Conservation (phyloP, 345 rosid genomes). For the Eucalyptus tenuipes region DNA sequence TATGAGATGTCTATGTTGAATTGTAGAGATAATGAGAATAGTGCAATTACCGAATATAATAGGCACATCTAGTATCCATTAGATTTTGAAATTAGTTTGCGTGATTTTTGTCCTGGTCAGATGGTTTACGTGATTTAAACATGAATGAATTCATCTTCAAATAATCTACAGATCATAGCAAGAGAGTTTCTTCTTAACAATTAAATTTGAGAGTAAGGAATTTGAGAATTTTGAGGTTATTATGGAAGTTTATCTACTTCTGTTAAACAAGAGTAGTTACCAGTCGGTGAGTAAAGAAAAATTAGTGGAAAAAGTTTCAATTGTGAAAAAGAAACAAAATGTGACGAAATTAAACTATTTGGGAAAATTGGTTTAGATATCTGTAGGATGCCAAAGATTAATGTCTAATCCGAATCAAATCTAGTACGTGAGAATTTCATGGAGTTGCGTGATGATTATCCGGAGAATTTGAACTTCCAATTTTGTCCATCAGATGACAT, state of each 20-base stretch:
- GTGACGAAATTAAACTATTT: no score
- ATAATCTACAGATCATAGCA: background rate
- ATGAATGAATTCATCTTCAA: background rate
- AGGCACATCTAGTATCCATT: background rate
- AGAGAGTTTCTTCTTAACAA: background rate
- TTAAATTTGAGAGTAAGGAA: background rate
- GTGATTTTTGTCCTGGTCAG: background rate
- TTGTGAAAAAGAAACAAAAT: no score
- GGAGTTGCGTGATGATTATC: background rate
- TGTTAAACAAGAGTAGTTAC: background rate
- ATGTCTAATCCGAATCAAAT: background rate
- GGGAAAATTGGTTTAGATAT: no score
- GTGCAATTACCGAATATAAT: background rate
- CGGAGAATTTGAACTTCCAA: background rate
- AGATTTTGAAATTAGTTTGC: background rate
- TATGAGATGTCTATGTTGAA: background rate
- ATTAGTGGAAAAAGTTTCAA: no score
- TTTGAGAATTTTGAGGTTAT: background rate
- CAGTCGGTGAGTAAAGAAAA: no score
- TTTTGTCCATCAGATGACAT: background rate
- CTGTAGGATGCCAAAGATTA: background rate
- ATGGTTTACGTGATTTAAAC: background rate
- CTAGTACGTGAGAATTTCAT: background rate
- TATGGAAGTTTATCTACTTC: background rate
- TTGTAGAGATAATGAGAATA: background rate